Evolutionary conservation across 169 alveolate genomes (phyloP).

Genomic region (Plasmodium coatneyi): DNA sequence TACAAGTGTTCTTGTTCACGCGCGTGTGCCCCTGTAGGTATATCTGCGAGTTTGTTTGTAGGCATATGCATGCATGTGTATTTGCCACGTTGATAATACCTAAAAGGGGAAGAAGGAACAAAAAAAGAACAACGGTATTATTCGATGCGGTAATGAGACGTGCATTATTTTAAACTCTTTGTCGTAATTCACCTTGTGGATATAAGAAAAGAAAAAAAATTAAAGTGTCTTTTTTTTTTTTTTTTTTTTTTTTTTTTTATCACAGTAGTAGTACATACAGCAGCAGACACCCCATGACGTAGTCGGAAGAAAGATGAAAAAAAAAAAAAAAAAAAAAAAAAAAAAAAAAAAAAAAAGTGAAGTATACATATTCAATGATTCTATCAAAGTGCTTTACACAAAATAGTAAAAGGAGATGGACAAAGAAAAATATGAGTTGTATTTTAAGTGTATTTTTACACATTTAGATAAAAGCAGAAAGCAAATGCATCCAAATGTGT

Average conservation of each 20-base stretch:
- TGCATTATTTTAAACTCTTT: not conserved
- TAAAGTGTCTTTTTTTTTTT: not conserved
- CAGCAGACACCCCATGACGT: not conserved
- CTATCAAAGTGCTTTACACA: not conserved
- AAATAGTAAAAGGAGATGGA: not conserved
- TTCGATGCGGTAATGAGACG: not conserved
- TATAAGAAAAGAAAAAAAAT: not conserved
- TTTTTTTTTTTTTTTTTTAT: not conserved
- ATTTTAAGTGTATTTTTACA: not conserved
- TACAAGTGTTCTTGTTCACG: not conserved
- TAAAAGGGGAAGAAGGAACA: not conserved
- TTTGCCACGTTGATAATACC: not conserved
- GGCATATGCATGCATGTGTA: not conserved
- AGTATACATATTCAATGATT: not conserved
- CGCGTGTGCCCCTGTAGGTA: not conserved
- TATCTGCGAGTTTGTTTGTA: slow-evolving; percentile 9
- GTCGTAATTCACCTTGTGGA: not conserved
- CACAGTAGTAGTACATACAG: not conserved
- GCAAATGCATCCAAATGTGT: not conserved
- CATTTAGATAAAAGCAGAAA: not conserved
- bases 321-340: not conserved
- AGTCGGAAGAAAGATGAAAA: not conserved
- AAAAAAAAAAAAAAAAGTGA: not conserved
- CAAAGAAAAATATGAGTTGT: not conserved
- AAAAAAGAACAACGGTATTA: not conserved